Evolutionary conservation across 331 rosid genomes (phyloP), one percentile per base, ranked within the genome.

Genomic region (Stylosanthes scabra): DNA sequence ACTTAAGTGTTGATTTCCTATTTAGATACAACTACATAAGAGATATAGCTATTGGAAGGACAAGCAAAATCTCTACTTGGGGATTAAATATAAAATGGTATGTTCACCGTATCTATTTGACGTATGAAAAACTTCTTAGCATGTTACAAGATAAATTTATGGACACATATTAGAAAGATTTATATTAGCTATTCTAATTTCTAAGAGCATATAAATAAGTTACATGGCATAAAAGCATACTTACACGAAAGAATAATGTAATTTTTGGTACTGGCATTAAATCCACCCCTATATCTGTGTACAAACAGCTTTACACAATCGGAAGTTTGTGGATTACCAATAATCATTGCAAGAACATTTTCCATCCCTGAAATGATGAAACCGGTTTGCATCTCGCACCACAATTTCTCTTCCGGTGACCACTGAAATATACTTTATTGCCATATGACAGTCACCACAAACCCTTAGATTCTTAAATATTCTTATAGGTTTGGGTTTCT

Each of bases 321-420:
- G 50, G 27, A 68, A 11, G 51, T 63, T 5, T 58, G 51, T 47
- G 37, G 9, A 71, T 79, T 79, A 85, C 89, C 87, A 85, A 75
- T 82, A 85, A 70, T 82, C 89, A 77, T 77, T 71, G 75, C 87
- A 85, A 72, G 89, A 85, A 70, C 89, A 82, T 42, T 27, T 74
- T 42, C 89, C 89, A 80, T 76, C 74, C 63, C 70, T 82, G 44
- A 85, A 71, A 50, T 82, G 89, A 77, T 85, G 89, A 77, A 82
- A 85, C 56, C 85, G 71, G 50, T 76, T 82, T 54, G 86, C 75
- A 80, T 85, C 89, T 80, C 89, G 79, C 41, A 82, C 61, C 54
- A 82, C 79, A 59, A 82, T 82, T 73, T 80, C 85, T 74, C 89
- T 80, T 37, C 81, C 81, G 2, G 83, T 76, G 13, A 81, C 87